Evolutionary conservation across 345 rosid species (phyloP), one percentile per base, ranked within the genome.

Genomic region (Theobroma cacao): DNA sequence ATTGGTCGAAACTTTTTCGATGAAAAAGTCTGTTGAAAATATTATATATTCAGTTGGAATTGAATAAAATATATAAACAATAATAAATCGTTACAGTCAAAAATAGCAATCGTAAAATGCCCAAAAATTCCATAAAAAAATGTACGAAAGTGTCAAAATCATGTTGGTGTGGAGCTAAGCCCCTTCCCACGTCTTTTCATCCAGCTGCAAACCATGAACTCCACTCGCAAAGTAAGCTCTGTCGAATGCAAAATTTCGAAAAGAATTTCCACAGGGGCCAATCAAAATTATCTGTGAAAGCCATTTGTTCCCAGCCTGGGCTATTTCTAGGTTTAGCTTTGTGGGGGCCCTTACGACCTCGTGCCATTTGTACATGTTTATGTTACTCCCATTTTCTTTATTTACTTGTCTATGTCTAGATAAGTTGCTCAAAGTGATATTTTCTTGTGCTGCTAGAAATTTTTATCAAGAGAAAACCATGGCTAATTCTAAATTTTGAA

Each of bases 121-220:
- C n/a, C n/a, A n/a, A n/a, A n/a, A n/a, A n/a, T n/a, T n/a, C n/a
- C n/a, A n/a, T n/a, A n/a, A n/a, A n/a, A n/a, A n/a, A n/a, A n/a
- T n/a, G n/a, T n/a, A n/a, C n/a, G 50, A 1, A 65, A 66, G 50
- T 22, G 71, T 14, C 18, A 43, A 67, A 24, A 22, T 67, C 5
- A 43, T 10, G 72, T 67, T 41, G 53, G 52, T 67, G 52, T 31
- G 53, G 41, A 5, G 28, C 60, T 55, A 55, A 24, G 14, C 52
- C 72, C 48, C 53, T 45, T 17, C 20, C 13, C 72, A 30, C 38
- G 77, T 77, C 77, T 45, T 28, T 47, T 52, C 75, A 75, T 45
- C 70, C 76, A 69, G 79, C 72, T 75, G 79, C 83, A 76, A 52
- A 18, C 78, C 75, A 74, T 18, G 41, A 47, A 7, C 47, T 9